Base-by-base conservation (phyloP, 129 eudicot genomes). In the Apium graveolens region DNA sequence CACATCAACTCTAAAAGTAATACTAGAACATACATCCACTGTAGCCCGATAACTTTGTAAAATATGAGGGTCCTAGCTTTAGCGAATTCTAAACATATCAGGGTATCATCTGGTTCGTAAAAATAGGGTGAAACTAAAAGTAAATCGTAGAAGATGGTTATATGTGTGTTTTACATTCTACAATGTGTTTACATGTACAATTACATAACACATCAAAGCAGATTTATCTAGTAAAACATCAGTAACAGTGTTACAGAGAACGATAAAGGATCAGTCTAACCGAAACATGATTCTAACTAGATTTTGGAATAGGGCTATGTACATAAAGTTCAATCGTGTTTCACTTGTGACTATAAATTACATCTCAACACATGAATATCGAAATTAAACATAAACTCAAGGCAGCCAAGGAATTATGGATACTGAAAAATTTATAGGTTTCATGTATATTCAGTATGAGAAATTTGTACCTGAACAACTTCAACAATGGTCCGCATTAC, bases 401-500 rank as follows among this genome's bases (percentile, higher is more conserved):
- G 12, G 17, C 38, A 31, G 39, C 7, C 16, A 17, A 34, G 24
- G 45, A 71, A 21, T 34, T 71, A 24, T 71, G 14, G 11, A 21
- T 39, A 60, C 68, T 18, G 5, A 21, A 42, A 73, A 5, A n/a
- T 1, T 9, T 12, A 43, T 12, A 8, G 24, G 38, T 12, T 75
- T 20, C 55, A 48, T 21, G 62, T n/a, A 38, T 8, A 45, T 34
- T n/a, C 21, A 81, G 41, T 9, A 8, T 57, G 55, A 68, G 11
- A 49, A 75, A 85, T 51, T 62, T 60, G 26, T 43, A 91, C 95
- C 92, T 92, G 97, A 85, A 92, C 91, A 79, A 92, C 95, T 89
- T 92, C 91, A 41, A 91, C 89, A 60, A 91, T 88, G 13, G 97
- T 91, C 79, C 79, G 81, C 88, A 86, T 80, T n/a, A 92, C 84